phyloP scores from a whole-genome alignment of 495 filamentous ascomycete genomes.

The Talaromyces nanjingensis region DNA sequence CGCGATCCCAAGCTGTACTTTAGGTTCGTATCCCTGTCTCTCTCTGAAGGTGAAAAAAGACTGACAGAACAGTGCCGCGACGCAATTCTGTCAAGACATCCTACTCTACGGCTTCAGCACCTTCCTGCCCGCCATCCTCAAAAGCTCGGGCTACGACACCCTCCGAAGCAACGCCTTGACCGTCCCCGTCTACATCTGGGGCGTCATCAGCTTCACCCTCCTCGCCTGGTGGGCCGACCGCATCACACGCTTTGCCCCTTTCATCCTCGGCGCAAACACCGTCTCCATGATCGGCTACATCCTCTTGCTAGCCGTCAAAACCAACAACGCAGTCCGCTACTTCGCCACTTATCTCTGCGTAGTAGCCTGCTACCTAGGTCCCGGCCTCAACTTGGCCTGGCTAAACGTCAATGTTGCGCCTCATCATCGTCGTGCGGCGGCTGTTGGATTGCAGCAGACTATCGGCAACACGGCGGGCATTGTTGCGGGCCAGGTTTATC shows the following conservation, averaged over 20 bases:
- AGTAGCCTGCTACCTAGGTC: conserved; percentile 41
- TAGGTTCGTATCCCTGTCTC: not conserved
- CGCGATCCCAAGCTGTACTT: conserved; percentile 34
- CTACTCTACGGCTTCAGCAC: conserved; percentile 54
- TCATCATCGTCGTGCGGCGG: conserved; percentile 48
- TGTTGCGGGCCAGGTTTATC: conserved; percentile 47
- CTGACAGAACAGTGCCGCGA: conserved; percentile 23
- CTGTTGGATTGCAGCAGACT: conserved; percentile 51
- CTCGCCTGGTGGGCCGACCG: conserved; percentile 35
- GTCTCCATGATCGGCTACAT: conserved; percentile 47
- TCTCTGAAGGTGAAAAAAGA: not conserved
- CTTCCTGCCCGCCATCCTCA: conserved; percentile 51
- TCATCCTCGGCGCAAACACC: conserved; percentile 35
- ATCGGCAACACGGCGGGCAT: conserved; percentile 52
- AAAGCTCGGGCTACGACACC: conserved; percentile 42
- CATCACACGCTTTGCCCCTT: conserved; percentile 31
- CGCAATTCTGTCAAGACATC: conserved; percentile 49
- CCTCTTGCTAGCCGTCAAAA: conserved; percentile 33
- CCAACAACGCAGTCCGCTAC: conserved; percentile 39
- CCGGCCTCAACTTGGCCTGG: conserved; percentile 49
- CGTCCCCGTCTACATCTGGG: conserved; percentile 37
- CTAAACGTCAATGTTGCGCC: conserved; percentile 51
- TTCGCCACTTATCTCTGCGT: conserved; percentile 50
- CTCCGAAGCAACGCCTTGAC: conserved; percentile 41
- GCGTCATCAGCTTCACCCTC: conserved; percentile 34